These are phyloP conservation scores for Knoxdaviesia capensis DNA, from an alignment of 2,329 filamentous ascomycete genomes.

Conservation along the genomic window DNA sequence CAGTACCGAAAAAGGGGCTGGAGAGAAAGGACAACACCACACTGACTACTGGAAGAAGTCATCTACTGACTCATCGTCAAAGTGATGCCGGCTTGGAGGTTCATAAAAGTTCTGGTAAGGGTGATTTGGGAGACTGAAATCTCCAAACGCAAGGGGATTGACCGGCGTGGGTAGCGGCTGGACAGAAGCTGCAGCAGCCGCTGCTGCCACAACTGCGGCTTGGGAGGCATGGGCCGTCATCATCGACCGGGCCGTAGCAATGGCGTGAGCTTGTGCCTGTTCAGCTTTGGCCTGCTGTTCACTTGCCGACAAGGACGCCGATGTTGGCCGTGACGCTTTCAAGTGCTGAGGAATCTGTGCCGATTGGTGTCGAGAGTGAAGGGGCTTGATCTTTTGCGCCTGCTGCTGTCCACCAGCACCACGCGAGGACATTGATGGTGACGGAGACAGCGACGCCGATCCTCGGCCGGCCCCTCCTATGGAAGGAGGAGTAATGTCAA, in stretches of 20 bases:
- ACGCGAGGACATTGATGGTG: too few relatives aligned
- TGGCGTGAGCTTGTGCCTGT: too few relatives aligned
- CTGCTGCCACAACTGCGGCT: background rate
- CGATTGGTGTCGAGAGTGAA: too few relatives aligned
- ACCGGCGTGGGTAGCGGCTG: conserved; percentile 16
- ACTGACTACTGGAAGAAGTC: background rate
- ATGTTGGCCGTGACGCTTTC: too few relatives aligned
- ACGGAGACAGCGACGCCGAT: too few relatives aligned
- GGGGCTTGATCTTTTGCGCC: too few relatives aligned
- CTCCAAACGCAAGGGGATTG: conserved; percentile 55
- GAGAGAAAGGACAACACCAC: background rate
- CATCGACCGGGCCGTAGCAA: too few relatives aligned
- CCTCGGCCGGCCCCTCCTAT: background rate
- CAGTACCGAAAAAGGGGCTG: background rate
- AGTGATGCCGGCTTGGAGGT: conserved; percentile 34
- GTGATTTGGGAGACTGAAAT: conserved; percentile 60
- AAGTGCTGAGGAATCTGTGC: too few relatives aligned
- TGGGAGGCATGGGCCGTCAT: background rate
- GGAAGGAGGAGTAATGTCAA: background rate
- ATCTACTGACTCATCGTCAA: background rate
- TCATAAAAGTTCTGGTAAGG: conserved; percentile 70
- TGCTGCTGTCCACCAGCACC: too few relatives aligned
- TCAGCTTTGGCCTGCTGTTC: too few relatives aligned
- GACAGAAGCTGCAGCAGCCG: background rate
- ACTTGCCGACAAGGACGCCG: too few relatives aligned